These are phyloP conservation scores for Camelina neglecta DNA, from an alignment of 345 rosid species.

Conservation along the genomic window DNA sequence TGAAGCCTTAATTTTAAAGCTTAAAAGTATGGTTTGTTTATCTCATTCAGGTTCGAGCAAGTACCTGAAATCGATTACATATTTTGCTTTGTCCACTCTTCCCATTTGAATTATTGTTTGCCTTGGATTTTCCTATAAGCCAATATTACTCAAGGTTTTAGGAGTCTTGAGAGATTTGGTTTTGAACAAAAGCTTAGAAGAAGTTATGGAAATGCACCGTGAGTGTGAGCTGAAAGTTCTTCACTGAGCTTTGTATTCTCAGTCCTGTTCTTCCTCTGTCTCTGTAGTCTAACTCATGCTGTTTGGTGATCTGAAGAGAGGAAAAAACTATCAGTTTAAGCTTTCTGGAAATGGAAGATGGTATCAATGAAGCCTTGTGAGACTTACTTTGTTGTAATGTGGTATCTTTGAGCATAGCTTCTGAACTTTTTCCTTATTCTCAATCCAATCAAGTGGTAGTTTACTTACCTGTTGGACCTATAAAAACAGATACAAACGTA, in stretches of 20 bases:
- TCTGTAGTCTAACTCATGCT: slow-evolving; percentile 82
- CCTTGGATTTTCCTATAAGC: slow-evolving; percentile 59
- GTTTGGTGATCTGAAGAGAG: slow-evolving; percentile 57
- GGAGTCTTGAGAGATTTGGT: slow-evolving; percentile 11
- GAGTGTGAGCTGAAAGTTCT: slow-evolving; percentile 85
- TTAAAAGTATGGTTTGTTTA: neutral
- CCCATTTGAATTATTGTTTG: slow-evolving; percentile 92
- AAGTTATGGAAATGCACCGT: slow-evolving; percentile 54
- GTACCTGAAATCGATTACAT: slow-evolving; percentile 88
- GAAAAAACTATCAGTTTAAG: slow-evolving; percentile 8
- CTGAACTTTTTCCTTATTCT: slow-evolving; percentile 61
- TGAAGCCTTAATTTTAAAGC: neutral
- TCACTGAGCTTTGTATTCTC: slow-evolving; percentile 72
- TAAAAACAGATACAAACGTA: slow-evolving; percentile 1
- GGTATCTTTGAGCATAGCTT: slow-evolving; percentile 70
- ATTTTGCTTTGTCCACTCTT: slow-evolving; percentile 71
- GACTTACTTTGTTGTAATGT: slow-evolving; percentile 67
- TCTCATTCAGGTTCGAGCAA: slow-evolving; percentile 26
- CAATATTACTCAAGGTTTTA: slow-evolving; percentile 13
- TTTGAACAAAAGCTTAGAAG: neutral
- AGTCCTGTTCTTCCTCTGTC: slow-evolving; percentile 82
- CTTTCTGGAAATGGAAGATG: neutral
- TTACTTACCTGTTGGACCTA: slow-evolving; percentile 71
- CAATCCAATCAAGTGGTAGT: slow-evolving; percentile 71
- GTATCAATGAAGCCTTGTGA: neutral